Percentiles rank a stretch among this genome's conserved stretches.
phyloP scores from a whole-genome alignment of 1,284 basidiomycete genomes.

The Trametes hirsuta region DNA sequence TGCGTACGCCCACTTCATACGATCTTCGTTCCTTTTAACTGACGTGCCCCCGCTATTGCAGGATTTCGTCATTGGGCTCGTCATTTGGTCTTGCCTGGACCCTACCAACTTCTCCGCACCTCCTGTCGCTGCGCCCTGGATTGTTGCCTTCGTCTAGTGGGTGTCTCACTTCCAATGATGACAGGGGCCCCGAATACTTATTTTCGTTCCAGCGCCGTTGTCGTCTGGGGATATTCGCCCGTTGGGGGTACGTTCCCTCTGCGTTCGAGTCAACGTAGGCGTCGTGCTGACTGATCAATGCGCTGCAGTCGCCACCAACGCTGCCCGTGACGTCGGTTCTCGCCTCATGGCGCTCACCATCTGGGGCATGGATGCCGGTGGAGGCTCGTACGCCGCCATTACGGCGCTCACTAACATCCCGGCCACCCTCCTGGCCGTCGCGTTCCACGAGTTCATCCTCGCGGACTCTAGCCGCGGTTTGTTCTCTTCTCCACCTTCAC shows the following conservation, averaged over 20 bases:
- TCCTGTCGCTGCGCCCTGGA: conserved; percentile 54
- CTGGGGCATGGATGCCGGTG: conserved; percentile 57
- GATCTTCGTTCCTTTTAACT: neutral
- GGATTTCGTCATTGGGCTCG: conserved; percentile 68
- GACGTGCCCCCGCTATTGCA: conserved; percentile 30
- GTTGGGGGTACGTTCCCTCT: conserved; percentile 46
- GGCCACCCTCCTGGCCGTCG: conserved; percentile 53
- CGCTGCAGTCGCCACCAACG: conserved; percentile 57
- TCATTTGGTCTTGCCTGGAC: conserved; percentile 62
- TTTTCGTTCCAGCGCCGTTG: conserved; percentile 43
- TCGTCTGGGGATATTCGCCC: conserved; percentile 63
- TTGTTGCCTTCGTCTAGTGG: conserved; percentile 60
- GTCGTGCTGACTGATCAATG: neutral
- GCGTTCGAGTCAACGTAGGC: neutral
- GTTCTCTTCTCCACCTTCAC: conserved; percentile 2
- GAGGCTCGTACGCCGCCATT: conserved; percentile 63
- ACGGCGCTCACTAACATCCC: conserved; percentile 69
- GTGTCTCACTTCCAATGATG: conserved; percentile 24
- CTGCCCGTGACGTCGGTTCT: conserved; percentile 68
- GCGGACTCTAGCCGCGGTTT: conserved; percentile 54
- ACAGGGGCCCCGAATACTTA: neutral
- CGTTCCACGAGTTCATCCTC: conserved; percentile 58
- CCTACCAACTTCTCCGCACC: conserved; percentile 63
- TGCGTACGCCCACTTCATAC: conserved; percentile 45
- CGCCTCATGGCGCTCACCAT: conserved; percentile 61